Percentiles rank a stretch among this genome's conserved stretches.
phyloP scores from a whole-genome alignment of 495 filamentous ascomycete genomes.

The Lasiosphaeria ovina region DNA sequence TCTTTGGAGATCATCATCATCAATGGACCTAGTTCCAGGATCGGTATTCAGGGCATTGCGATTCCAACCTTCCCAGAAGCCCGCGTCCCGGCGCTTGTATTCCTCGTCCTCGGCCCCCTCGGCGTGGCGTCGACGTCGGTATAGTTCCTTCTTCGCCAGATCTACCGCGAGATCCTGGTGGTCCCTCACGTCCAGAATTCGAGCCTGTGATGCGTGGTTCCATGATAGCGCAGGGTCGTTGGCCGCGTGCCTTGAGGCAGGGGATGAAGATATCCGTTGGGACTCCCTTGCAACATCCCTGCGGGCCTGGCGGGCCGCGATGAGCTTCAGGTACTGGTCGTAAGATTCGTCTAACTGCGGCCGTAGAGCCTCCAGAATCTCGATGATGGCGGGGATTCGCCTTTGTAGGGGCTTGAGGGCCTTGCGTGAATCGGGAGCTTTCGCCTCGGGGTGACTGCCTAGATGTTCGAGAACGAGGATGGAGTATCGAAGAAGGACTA shows the following conservation, averaged over 20 bases:
- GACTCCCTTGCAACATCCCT: slow-evolving; percentile 11
- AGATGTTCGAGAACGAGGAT: slow-evolving; percentile 64
- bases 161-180: slow-evolving; percentile 75
- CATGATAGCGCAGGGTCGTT: slow-evolving; percentile 49
- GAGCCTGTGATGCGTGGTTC: slow-evolving; percentile 34
- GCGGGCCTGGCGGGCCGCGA: slow-evolving; percentile 13
- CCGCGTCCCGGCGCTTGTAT: slow-evolving; percentile 55
- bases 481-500: slow-evolving; percentile 80
- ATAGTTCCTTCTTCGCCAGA: slow-evolving; percentile 71
- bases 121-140: slow-evolving; percentile 60
- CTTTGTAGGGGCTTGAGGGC: slow-evolving; percentile 23
- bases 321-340: slow-evolving; percentile 33
- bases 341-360: slow-evolving; percentile 36
- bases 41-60: slow-evolving; percentile 35
- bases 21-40: slow-evolving; percentile 21
- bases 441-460: slow-evolving; percentile 64
- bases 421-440: slow-evolving; percentile 38
- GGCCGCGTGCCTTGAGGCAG: slow-evolving; percentile 39
- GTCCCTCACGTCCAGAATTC: slow-evolving; percentile 62
- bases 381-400: slow-evolving; percentile 32
- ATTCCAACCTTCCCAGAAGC: slow-evolving; percentile 64
- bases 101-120: slow-evolving; percentile 56
- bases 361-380: slow-evolving; percentile 59
- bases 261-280: slow-evolving; percentile 12
- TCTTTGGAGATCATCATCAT: slow-evolving; percentile 47